These are phyloP conservation scores for Iris pallida DNA, from an alignment of 116 monocot genomes.

Conservation along the genomic window DNA sequence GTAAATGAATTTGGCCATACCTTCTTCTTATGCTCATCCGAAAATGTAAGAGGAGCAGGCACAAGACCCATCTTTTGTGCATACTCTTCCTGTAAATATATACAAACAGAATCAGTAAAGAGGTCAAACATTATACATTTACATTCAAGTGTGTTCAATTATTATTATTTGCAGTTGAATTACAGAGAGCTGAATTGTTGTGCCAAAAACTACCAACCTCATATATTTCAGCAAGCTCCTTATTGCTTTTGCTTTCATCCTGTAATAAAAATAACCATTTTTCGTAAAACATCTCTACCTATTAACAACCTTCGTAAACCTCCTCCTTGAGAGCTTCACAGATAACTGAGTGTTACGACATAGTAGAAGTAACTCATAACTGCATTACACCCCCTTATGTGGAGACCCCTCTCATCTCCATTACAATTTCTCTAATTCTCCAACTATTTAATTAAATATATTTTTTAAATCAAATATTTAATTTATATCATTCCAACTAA, in stretches of 20 bases:
- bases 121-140: not conserved
- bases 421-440: too few relatives aligned
- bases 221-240: slow-evolving; percentile 89
- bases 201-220: slow-evolving; percentile 48
- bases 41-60: slow-evolving; percentile 50
- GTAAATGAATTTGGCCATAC: slow-evolving; percentile 17
- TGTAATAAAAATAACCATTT: slow-evolving; percentile 21
- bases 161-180: too few relatives aligned
- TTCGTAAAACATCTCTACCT: slow-evolving; percentile 1
- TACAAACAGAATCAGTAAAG: slow-evolving; percentile 12
- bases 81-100: slow-evolving; percentile 70
- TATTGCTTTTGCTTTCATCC: slow-evolving; percentile 95
- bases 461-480: too few relatives aligned
- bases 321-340: not conserved
- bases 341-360: not conserved
- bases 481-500: too few relatives aligned
- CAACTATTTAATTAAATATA: too few relatives aligned
- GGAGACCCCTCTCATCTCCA: too few relatives aligned
- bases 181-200: not conserved
- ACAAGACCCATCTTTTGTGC: slow-evolving; percentile 64
- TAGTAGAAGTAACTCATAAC: slow-evolving; percentile 18
- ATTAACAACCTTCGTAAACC: too few relatives aligned
- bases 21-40: slow-evolving; percentile 77
- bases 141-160: too few relatives aligned
- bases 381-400: too few relatives aligned